phyloP scores from a whole-genome alignment of 805 yeast genomes.

The Spathaspora arborariae region DNA sequence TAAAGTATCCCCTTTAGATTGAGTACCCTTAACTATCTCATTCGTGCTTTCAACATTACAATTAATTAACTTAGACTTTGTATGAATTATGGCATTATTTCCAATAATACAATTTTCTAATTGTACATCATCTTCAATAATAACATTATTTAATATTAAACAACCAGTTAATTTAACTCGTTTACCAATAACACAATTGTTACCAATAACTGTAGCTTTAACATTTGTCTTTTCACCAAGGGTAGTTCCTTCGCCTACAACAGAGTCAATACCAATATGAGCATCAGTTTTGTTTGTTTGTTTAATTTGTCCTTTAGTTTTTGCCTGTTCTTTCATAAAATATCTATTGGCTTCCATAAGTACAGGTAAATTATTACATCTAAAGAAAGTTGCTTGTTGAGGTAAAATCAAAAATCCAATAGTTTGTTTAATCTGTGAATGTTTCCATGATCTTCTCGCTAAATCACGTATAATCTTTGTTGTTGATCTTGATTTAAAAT shows the following conservation, averaged over 20 bases:
- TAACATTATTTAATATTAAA: slow-evolving; percentile 66
- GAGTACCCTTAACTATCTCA: slow-evolving; percentile 55
- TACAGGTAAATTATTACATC: slow-evolving; percentile 75
- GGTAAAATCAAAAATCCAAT: slow-evolving; percentile 74
- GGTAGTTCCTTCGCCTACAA: slow-evolving; percentile 63
- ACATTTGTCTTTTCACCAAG: slow-evolving; percentile 83
- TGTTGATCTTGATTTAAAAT: slow-evolving; percentile 46
- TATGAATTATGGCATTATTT: slow-evolving; percentile 54
- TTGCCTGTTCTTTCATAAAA: slow-evolving; percentile 64
- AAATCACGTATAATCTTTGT: slow-evolving; percentile 76
- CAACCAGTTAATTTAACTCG: slow-evolving; percentile 88
- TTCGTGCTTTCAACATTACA: slow-evolving; percentile 86
- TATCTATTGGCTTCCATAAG: slow-evolving; percentile 88
- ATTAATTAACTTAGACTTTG: slow-evolving; percentile 63
- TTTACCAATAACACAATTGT: slow-evolving; percentile 72
- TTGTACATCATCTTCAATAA: slow-evolving; percentile 72
- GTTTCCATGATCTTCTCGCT: slow-evolving; percentile 91
- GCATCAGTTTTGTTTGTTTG: slow-evolving; percentile 57
- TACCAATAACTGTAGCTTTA: slow-evolving; percentile 80
- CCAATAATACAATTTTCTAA: slow-evolving; percentile 90
- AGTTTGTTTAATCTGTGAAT: slow-evolving; percentile 52
- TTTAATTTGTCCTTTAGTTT: slow-evolving; percentile 22
- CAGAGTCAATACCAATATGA: slow-evolving; percentile 82
- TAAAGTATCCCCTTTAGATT: slow-evolving; percentile 57
- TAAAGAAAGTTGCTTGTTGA: slow-evolving; percentile 60